phyloP scores from a whole-genome alignment of 139 green algal genomes.

The Nannochloris sp. region DNA sequence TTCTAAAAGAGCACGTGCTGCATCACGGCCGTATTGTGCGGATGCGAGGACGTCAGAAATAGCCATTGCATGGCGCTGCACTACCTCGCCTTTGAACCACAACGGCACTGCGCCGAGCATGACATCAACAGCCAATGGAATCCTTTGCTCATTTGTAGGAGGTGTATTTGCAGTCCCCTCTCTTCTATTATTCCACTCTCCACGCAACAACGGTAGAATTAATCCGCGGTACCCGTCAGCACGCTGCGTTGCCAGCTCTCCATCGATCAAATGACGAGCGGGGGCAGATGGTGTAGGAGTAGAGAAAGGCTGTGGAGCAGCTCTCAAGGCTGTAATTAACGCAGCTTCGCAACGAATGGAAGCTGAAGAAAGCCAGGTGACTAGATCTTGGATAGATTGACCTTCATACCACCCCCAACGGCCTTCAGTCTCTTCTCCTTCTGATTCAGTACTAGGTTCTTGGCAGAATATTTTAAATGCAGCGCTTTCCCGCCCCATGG shows the following conservation, averaged over 20 bases:
- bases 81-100: slow-evolving; percentile 35
- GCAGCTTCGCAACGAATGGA: slow-evolving; percentile 31
- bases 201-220: slow-evolving; percentile 49
- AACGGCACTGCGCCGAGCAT: slow-evolving; percentile 48
- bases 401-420: slow-evolving; percentile 47
- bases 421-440: too few relatives aligned
- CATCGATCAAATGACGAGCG: not conserved
- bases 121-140: slow-evolving; percentile 32
- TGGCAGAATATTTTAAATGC: slow-evolving; percentile 68
- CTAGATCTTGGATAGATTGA: slow-evolving; percentile 19
- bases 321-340: slow-evolving; percentile 47
- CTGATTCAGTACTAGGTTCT: too few relatives aligned
- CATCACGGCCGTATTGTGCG: not conserved
- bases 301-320: slow-evolving; percentile 33
- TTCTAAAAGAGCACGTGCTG: slow-evolving; percentile 20
- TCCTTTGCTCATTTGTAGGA: slow-evolving; percentile 43
- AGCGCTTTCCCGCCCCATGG: slow-evolving; percentile 51
- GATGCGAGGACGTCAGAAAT: slow-evolving; percentile 14
- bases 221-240: slow-evolving; percentile 56
- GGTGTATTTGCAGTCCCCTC: not conserved
- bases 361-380: slow-evolving; percentile 27
- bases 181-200: slow-evolving; percentile 39
- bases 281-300: not conserved
- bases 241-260: slow-evolving; percentile 27
- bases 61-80: not conserved